Evolutionary conservation across 2,329 filamentous ascomycete genomes (phyloP), one percentile per base, ranked within the genome.

Genomic region (Xylaria sp.): DNA sequence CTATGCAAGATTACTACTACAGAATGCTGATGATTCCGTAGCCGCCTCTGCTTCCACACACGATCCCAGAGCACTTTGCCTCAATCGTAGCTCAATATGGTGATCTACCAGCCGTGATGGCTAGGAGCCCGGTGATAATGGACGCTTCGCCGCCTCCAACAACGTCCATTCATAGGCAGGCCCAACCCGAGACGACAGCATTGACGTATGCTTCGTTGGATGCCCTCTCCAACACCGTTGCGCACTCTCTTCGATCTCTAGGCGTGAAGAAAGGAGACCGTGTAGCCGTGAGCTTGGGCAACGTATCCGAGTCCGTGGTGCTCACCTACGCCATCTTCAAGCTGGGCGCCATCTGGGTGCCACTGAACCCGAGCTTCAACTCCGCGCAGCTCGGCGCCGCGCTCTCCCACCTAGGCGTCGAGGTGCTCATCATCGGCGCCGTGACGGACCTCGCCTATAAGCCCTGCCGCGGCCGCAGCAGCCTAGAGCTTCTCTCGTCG

Each of bases 281-380:
- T 37, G 92, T 98, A 12, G 94, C 93, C 16, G 89, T 98, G 29
- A 95, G 91, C 69, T 82, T 98, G 60, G 95, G 95, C 18, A 98
- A 97, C 80, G 91, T 90, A 50, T 84, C 91, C 73, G 94, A 97
- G 79, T 95, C 93, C 78, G 93, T 93, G 2, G 90, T 91, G 59
- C 86, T 96, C 23, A 95, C 92, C 5, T 98, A 98, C 81, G 94
- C 94, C 0, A 80, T 96, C 63, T 97, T 95, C 84, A 98, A 98
- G 81, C 86, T 98, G 10, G 96, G 96, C n/a, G 95, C 93, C 27
- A 88, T 98, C 60, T 84, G 98, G 70, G 94, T 97, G n/a, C 96
- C 95, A 0, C 82, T 98, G 27, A 98, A 99, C 79, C 95, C 94
- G 23, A 91, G 89, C 1, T 98, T 98, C 84, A 97, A 93, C 73